Percentiles rank a stretch among this genome's conserved stretches.
phyloP scores from a whole-genome alignment of 2,329 filamentous ascomycete genomes.

The Hysterium pulicare region DNA sequence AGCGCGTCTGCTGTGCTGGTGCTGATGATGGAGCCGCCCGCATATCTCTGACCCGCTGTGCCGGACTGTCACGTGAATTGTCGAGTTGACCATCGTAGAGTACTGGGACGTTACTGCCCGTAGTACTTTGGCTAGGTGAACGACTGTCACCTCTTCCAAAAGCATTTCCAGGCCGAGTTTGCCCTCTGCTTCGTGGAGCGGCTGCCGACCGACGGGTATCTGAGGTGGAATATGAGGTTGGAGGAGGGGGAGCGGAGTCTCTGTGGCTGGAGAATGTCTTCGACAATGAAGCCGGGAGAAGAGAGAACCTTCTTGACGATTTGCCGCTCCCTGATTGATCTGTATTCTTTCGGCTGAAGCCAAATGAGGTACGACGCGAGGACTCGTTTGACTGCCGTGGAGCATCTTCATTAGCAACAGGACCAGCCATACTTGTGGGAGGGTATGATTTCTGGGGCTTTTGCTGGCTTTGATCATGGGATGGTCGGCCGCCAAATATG shows the following conservation, averaged over 20 bases:
- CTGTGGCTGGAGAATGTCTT: conserved; percentile 41
- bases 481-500: conserved; percentile 62
- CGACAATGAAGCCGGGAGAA: conserved; percentile 49
- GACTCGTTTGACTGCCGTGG: conserved; percentile 49
- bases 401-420: conserved; percentile 59
- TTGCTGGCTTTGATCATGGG: conserved; percentile 50
- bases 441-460: conserved; percentile 74
- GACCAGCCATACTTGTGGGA: conserved; percentile 83
- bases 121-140: conserved; percentile 45
- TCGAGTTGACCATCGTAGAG: conserved; percentile 42
- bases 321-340: conserved; percentile 37
- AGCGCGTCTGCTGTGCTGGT: conserved; percentile 36
- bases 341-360: conserved; percentile 47
- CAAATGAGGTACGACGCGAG: conserved; percentile 48
- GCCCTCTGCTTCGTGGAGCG: conserved; percentile 29
- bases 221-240: conserved; percentile 24
- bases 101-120: conserved; percentile 41
- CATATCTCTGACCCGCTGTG: conserved; percentile 16
- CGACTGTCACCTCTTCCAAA: conserved; percentile 44
- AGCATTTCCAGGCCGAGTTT: conserved; percentile 35
- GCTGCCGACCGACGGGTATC: conserved; percentile 34
- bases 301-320: conserved; percentile 47
- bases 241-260: conserved; percentile 30
- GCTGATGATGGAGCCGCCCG: conserved; percentile 29
- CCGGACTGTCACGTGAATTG: conserved; percentile 14